Base-by-base conservation (phyloP, 108 stramenopile species). In the Cyclotella baltica region DNA sequence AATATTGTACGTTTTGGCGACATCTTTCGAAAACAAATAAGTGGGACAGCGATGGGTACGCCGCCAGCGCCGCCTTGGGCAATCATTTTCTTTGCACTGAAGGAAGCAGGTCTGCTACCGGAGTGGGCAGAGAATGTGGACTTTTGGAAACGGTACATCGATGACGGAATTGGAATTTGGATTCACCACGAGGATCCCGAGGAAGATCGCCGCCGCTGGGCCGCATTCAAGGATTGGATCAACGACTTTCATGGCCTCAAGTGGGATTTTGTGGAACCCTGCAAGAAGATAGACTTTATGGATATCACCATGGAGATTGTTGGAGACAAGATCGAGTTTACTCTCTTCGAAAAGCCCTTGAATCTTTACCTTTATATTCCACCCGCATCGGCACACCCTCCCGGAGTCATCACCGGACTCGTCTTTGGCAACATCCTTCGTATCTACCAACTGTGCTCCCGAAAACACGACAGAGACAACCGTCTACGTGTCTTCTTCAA, bases 131-230 rank as follows among this genome's bases (percentile, higher is more conserved):
- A 0, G 0, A 8, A 16, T 22, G 62, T n/a, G 11, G 3, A 6
- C 34, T 73, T 57, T 67, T 43, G 43, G 16, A 31, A 23, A 69
- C 63, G 73, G 25, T 80, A 65, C 20, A 74, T 75, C 3, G 72
- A 80, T 27, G 78, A 80, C 28, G 73, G 30, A 0, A 22, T 80
- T 22, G 73, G 47, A 0, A 55, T 75, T 11, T 80, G 78, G 78
- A 29, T 68, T 0, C 65, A 57, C 33, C 65, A 73, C n/a, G 18
- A 33, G 0, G n/a, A 38, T 10, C 36, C 51, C 15, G 35, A 13
- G 15, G 20, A 0, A 4, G 66, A 80, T 22, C 27, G 30, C 1
- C 10, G 67, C 23, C 56, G 38, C 1, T 75, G 78, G 78, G 11
- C 22, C 11, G 34, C 19, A 1, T 80, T 80, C 53, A 43, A 56